Base-by-base conservation (phyloP, 192 early-diverging fungal species). In the Coemansia sp. region DNA sequence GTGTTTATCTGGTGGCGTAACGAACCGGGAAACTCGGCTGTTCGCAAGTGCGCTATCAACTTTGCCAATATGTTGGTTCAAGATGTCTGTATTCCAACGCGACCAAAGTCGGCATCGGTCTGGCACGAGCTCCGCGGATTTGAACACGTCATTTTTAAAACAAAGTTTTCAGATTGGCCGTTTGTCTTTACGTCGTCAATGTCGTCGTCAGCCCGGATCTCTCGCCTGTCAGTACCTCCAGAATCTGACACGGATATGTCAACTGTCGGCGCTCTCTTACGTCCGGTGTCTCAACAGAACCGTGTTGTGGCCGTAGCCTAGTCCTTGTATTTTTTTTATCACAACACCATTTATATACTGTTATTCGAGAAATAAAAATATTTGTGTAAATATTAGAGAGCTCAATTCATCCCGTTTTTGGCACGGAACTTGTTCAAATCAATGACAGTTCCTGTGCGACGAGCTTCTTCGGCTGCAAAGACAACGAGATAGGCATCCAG, bases 1-100 rank as follows among this genome's bases (percentile, higher is more conserved):
- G 69, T 78, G 13, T 78, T 78, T 55, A 55, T 78, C 21, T 78
- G 75, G 75, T 78, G 70, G 75, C 57, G 70, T n/a, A 56, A 73
- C 62, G 69, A 71, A 51, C 70, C 75, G 1, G 47, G 68, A 48
- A 77, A 63, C 34, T 46, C 57, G 6, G 62, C 73, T 23, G 73
- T 77, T 33, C 64, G 73, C 49, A 61, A 62, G 34, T 77, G 73
- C 24, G 73, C 73, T 8, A 47, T 70, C 25, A 62, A 66, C 42
- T 77, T 77, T 67, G 64, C 67, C 17, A 66, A 63, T 46, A 69
- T 69, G 67, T 43, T 77, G 34, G 50, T 77, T 8, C 63, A 61
- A 15, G 73, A 77, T 34, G 50, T 48, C 19, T 70, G 68, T 56
- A 77, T 77, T 18, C 73, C 73, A 7, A 54, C 64, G 40, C 64